These are phyloP conservation scores for Sporothrix curviconia DNA, from an alignment of 2,329 filamentous ascomycete species.

Conservation along the genomic window DNA sequence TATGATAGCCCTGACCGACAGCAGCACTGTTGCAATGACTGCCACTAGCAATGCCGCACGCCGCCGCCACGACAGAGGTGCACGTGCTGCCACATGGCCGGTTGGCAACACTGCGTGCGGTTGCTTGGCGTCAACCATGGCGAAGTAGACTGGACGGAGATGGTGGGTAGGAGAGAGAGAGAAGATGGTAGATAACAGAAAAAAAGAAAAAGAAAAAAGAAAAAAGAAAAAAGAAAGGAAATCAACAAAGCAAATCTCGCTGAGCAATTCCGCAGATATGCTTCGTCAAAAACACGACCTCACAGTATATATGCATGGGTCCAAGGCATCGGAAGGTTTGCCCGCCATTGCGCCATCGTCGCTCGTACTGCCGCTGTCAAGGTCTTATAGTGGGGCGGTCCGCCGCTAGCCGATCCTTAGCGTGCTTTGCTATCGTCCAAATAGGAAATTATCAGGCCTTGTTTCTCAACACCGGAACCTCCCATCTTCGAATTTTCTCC, in stretches of 20 bases:
- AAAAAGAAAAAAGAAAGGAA: too few relatives aligned
- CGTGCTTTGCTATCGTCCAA: neutral
- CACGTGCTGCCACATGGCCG: neutral
- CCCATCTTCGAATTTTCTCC: neutral
- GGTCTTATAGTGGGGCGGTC: neutral
- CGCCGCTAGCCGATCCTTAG: neutral
- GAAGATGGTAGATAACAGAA: neutral
- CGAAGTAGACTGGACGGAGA: too few relatives aligned
- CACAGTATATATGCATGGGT: neutral
- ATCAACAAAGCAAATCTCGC: neutral
- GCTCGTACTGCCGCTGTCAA: neutral
- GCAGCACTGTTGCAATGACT: neutral
- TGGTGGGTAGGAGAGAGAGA: neutral
- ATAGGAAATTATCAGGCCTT: slow-evolving; percentile 1
- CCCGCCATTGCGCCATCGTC: neutral
- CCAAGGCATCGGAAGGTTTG: neutral
- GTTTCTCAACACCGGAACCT: neutral
- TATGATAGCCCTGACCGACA: too few relatives aligned
- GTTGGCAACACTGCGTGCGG: neutral
- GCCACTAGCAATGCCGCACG: neutral
- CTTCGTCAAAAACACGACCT: neutral
- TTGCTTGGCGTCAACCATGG: neutral
- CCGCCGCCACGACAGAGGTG: neutral
- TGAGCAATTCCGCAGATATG: neutral
- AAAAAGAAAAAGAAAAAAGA: neutral